Evolutionary conservation across 225 moss, liverwort and hornwort genomes (phyloP).

Genomic region (Thuidium tamariscinum): DNA sequence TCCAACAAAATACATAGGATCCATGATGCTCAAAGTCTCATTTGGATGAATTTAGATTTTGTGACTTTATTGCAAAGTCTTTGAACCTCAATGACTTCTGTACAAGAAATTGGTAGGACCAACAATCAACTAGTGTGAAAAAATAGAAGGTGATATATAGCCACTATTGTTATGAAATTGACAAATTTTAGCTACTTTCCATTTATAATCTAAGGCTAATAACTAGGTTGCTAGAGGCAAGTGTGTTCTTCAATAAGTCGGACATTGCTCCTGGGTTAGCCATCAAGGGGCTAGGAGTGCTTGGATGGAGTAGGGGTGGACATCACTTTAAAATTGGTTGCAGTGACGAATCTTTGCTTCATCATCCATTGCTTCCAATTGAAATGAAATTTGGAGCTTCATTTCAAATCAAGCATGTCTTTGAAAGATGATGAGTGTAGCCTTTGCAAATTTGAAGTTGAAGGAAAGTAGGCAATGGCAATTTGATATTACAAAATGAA

Average conservation of each 20-base stretch:
- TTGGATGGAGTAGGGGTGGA: rapidly evolving
- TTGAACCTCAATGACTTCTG: background rate
- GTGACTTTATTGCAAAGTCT: background rate
- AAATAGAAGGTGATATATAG: background rate
- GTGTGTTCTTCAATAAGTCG: background rate
- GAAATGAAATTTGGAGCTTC: background rate
- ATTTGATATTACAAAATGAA: background rate
- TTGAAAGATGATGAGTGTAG: rapidly evolving
- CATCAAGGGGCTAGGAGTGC: background rate
- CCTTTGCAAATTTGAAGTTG: background rate
- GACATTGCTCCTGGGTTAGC: background rate
- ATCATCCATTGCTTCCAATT: rapidly evolving
- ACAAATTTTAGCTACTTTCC: background rate
- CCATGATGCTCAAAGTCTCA: background rate
- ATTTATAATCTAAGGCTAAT: background rate
- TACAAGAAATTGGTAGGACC: background rate
- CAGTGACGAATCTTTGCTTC: rapidly evolving
- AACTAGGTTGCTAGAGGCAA: rapidly evolving
- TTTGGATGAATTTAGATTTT: background rate
- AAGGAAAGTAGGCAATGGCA: background rate
- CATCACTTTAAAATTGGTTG: background rate
- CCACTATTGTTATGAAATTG: background rate
- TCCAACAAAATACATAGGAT: background rate
- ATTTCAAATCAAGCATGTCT: background rate
- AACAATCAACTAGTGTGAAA: rapidly evolving